Evolutionary conservation across 305 asterid genomes (phyloP), one percentile per base, ranked within the genome.

Genomic region (Fraxinus albicans): DNA sequence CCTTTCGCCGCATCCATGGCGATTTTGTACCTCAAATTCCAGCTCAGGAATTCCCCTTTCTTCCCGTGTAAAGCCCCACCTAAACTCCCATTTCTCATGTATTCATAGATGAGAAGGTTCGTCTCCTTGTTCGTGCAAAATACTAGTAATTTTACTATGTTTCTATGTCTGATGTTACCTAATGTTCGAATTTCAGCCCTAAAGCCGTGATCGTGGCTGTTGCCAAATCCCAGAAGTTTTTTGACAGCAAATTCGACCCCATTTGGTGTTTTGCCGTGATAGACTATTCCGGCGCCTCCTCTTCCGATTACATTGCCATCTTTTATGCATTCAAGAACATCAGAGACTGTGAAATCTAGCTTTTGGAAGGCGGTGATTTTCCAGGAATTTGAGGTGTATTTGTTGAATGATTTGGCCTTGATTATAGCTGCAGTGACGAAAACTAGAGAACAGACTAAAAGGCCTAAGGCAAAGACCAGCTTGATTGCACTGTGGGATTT

Each of bases 201-300:
- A 85, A 96, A 96, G 0, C 99, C 99, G 15, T 91, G 98, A 79
- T 96, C 99, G 72, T 96, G 98, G 63, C 87, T 90, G 73, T 88
- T 83, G 85, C 82, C 86, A 34, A 91, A 81, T 0, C 97, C 94
- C 2, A 92, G 87, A 3, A 96, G 93, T 60, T 94, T 96, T 76
- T 96, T 96, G n/a, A 96, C 98, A 0, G 98, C 99, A 21, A 96
- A 89, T 85, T 96, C 99, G 1, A 77, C 88, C 23, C 99, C 99
- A 27, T 87, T 89, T 2, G 91, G 89, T 91, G 88, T 91, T 82
- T 86, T 94, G 0, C 97, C 98, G 1, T 94, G 94, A 90, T 96
- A 96, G 33, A 96, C 99, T 5, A 96, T 84, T 79, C 99, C 99
- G 0, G 97, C 98, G 27, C 99, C 99, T 69, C 99, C 99, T 63